Percentiles rank a stretch among this genome's conserved stretches.
phyloP scores from a whole-genome alignment of 805 yeast genomes.

The Saturnispora diversa region DNA sequence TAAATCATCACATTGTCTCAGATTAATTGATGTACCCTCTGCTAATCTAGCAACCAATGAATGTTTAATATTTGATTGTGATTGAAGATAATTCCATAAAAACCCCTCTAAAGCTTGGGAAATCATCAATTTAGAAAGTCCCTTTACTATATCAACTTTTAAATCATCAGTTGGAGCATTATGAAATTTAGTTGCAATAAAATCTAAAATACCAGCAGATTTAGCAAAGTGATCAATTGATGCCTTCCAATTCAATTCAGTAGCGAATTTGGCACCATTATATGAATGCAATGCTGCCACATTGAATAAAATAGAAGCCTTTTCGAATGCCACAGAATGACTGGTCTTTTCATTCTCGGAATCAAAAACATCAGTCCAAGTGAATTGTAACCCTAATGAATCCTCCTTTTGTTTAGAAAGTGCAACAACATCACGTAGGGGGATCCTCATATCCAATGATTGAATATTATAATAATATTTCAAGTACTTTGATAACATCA shows the following conservation, averaged over 20 bases:
- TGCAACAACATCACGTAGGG: slow-evolving; percentile 39
- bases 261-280: slow-evolving; percentile 32
- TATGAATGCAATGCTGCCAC: slow-evolving; percentile 56
- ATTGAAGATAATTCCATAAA: slow-evolving; percentile 48
- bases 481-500: slow-evolving; percentile 35
- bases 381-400: slow-evolving; percentile 41
- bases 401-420: slow-evolving; percentile 14
- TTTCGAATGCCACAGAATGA: slow-evolving; percentile 78
- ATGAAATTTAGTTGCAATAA: slow-evolving; percentile 68
- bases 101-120: slow-evolving; percentile 91
- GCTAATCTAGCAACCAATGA: slow-evolving; percentile 72
- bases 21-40: slow-evolving; percentile 49
- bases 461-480: slow-evolving; percentile 78
- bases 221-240: slow-evolving; percentile 57
- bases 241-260: slow-evolving; percentile 42
- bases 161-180: slow-evolving; percentile 85
- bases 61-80: slow-evolving; percentile 40
- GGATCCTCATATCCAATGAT: slow-evolving; percentile 66
- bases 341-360: slow-evolving; percentile 36
- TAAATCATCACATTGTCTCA: slow-evolving; percentile 42
- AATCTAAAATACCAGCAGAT: slow-evolving; percentile 71
- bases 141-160: slow-evolving; percentile 55
- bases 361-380: slow-evolving; percentile 74
- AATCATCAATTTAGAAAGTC: slow-evolving; percentile 56
- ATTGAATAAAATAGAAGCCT: slow-evolving; percentile 77